Evolutionary conservation across 495 filamentous ascomycete species (phyloP).

Genomic region (Penicillium dipodomyicola): DNA sequence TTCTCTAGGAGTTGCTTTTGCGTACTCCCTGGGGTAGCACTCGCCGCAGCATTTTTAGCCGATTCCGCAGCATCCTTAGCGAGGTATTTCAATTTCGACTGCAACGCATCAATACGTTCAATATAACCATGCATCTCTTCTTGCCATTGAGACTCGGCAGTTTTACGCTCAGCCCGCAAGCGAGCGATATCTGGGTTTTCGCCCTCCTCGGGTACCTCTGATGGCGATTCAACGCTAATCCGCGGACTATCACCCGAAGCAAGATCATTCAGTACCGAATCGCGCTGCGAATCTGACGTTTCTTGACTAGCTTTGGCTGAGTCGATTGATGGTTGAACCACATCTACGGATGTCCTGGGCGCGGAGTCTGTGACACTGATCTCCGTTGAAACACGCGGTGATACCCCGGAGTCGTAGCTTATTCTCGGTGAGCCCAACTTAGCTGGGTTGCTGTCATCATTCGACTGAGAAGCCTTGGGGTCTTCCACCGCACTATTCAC

Average conservation of each 20-base stretch:
- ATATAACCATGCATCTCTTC: slow-evolving; percentile 79
- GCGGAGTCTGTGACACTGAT: slow-evolving; percentile 16
- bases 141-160: slow-evolving; percentile 62
- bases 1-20: slow-evolving; percentile 84
- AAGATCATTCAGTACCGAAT: slow-evolving; percentile 3
- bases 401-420: slow-evolving; percentile 36
- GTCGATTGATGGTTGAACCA: slow-evolving; percentile 8
- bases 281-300: slow-evolving; percentile 11
- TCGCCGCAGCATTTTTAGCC: slow-evolving; percentile 60
- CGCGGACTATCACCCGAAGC: slow-evolving; percentile 19
- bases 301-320: slow-evolving; percentile 14
- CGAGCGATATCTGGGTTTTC: slow-evolving; percentile 45
- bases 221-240: slow-evolving; percentile 14
- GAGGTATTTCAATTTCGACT: slow-evolving; percentile 85
- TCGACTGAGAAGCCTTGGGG: slow-evolving; percentile 11
- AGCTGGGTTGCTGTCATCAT: slow-evolving; percentile 12
- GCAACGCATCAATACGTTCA: slow-evolving; percentile 88
- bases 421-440: slow-evolving; percentile 17
- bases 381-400: slow-evolving; percentile 37
- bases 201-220: slow-evolving; percentile 17
- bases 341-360: slow-evolving; percentile 18
- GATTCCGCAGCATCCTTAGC: slow-evolving; percentile 73
- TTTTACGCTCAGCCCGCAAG: slow-evolving; percentile 56
- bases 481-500: slow-evolving; percentile 20
- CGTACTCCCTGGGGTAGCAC: slow-evolving; percentile 58